phyloP scores from a whole-genome alignment of 306 rosid species.

The Malus sieversii region DNA sequence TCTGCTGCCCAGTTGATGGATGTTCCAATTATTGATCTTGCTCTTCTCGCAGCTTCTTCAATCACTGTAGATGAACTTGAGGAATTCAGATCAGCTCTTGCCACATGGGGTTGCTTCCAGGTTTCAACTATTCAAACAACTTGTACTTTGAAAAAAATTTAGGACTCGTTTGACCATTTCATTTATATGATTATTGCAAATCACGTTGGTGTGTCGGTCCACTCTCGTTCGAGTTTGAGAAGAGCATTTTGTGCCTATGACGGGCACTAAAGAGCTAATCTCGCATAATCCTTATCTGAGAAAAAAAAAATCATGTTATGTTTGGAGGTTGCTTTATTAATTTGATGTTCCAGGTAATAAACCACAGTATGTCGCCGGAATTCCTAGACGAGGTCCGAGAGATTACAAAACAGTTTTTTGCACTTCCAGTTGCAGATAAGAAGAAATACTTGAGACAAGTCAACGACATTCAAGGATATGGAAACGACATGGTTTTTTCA shows the following conservation, averaged over 20 bases:
- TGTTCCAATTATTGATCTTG: slow-evolving; percentile 24
- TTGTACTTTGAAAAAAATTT: no score
- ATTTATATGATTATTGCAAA: no score
- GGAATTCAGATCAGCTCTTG: slow-evolving; percentile 12
- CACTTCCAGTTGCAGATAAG: slow-evolving; percentile 46
- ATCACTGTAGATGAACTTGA: background rate
- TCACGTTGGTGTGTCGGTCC: no score
- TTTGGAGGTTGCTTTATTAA: background rate
- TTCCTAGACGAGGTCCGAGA: slow-evolving; percentile 41
- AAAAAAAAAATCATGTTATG: no score
- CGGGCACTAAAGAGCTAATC: no score
- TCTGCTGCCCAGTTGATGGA: slow-evolving; percentile 21
- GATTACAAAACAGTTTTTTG: slow-evolving; percentile 42
- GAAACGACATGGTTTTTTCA: slow-evolving; percentile 30
- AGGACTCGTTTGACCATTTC: no score
- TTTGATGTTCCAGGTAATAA: slow-evolving; percentile 38
- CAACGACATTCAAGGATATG: slow-evolving; percentile 46
- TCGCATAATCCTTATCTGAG: no score
- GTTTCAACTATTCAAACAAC: background rate
- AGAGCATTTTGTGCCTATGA: no score
- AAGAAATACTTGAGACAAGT: slow-evolving; percentile 26
- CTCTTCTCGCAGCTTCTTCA: slow-evolving; percentile 9
- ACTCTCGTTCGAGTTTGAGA: no score
- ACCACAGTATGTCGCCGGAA: slow-evolving; percentile 49
- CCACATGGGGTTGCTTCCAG: slow-evolving; percentile 35